These are phyloP conservation scores for Aspergillus ochraceus DNA, from an alignment of 2,329 filamentous ascomycete species.

Conservation along the genomic window DNA sequence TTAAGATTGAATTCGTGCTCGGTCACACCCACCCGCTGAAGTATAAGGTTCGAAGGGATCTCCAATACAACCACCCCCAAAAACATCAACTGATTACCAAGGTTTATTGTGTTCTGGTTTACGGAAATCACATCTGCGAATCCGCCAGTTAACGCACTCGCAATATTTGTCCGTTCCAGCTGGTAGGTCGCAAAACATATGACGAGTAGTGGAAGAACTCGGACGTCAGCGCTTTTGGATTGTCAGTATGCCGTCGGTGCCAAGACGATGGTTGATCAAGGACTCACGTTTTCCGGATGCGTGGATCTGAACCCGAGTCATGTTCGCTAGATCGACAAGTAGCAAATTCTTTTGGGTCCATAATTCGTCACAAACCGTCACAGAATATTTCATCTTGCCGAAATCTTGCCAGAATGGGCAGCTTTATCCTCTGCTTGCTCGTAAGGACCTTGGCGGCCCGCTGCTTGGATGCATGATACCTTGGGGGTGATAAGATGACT, in stretches of 20 bases:
- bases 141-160: conserved; percentile 51
- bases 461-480: neutral
- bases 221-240: neutral
- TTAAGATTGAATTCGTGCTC: no score
- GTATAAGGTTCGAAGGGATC: conserved; percentile 52
- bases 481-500: neutral
- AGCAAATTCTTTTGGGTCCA: neutral
- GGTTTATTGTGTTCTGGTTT: conserved; percentile 50
- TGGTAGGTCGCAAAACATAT: conserved; percentile 54
- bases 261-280: neutral
- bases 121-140: conserved; percentile 47
- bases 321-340: neutral
- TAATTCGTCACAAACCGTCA: neutral
- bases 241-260: neutral
- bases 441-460: neutral
- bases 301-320: neutral
- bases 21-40: conserved; percentile 20
- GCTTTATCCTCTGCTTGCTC: neutral
- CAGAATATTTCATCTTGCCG: no score
- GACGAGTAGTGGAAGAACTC: conserved; percentile 50
- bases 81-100: conserved; percentile 57
- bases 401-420: neutral
- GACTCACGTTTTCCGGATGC: neutral
- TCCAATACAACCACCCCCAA: conserved; percentile 52
- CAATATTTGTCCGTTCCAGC: conserved; percentile 55